Conservation (phyloP, 371 early-diverging fungal species). For the Mucor piriformis region DNA sequence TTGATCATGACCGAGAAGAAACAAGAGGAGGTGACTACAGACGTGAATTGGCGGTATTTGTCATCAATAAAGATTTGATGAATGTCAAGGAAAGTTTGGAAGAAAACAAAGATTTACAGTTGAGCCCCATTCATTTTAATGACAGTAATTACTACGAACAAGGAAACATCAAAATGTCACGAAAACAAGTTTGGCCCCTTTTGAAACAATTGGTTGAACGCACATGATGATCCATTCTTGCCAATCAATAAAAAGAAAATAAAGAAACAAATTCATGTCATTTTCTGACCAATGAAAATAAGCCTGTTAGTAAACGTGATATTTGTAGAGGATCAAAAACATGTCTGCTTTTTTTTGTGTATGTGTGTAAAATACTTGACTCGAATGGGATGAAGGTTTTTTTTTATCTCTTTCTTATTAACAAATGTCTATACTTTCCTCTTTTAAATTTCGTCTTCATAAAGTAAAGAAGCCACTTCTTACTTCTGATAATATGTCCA, state of each 20-base stretch:
- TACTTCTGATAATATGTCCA: constrained; percentile 1
- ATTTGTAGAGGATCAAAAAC: constrained; percentile 3
- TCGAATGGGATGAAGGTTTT: background rate
- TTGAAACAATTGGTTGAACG: constrained; percentile 11
- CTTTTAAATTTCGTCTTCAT: constrained; percentile 1
- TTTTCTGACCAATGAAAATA: constrained; percentile 5
- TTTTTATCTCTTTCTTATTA: background rate
- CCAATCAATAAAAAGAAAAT: background rate
- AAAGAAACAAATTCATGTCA: background rate
- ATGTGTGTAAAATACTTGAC: background rate
- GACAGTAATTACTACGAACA: constrained; percentile 42
- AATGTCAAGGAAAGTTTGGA: constrained; percentile 35
- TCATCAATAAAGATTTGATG: constrained; percentile 26
- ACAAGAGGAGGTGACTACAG: constrained; percentile 49
- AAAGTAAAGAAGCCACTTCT: background rate
- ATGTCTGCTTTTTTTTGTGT: background rate
- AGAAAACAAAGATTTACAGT: background rate
- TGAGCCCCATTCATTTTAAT: background rate
- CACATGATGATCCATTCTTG: background rate
- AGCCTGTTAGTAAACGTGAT: constrained; percentile 10
- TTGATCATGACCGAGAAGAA: constrained; percentile 40
- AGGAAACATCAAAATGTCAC: constrained; percentile 58
- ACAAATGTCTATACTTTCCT: constrained; percentile 5
- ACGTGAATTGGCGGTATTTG: constrained; percentile 63
- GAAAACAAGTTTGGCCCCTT: constrained; percentile 75